phyloP scores from a whole-genome alignment of 1,284 basidiomycete species.

The Ustilago cynodontis region DNA sequence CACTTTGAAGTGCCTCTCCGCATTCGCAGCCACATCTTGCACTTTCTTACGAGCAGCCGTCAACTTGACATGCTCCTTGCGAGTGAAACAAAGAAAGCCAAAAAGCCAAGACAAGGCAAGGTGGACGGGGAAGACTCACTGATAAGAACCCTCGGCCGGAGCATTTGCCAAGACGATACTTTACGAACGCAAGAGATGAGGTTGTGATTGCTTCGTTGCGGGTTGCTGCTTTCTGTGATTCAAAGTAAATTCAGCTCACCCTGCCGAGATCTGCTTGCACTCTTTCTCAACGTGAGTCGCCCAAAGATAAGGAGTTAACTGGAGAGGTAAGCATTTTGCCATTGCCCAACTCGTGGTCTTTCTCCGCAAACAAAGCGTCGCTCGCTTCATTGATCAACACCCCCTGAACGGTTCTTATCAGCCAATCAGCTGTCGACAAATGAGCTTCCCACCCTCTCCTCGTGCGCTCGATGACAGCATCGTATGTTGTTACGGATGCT shows the following conservation, averaged over 20 bases:
- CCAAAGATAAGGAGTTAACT: background rate
- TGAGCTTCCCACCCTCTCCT: background rate
- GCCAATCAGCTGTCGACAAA: conserved; percentile 1
- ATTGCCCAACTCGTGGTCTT: background rate
- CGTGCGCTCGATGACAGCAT: background rate
- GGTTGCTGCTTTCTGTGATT: background rate
- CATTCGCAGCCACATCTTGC: too few relatives aligned
- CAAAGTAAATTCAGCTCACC: background rate
- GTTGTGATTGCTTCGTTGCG: background rate
- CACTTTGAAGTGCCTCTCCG: too few relatives aligned
- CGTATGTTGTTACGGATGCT: background rate
- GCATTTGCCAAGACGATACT: conserved; percentile 4
- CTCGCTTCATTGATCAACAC: background rate
- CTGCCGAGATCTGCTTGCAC: background rate
- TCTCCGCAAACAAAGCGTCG: background rate
- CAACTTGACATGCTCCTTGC: background rate
- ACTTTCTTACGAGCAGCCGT: too few relatives aligned
- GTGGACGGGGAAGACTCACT: background rate
- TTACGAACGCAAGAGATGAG: background rate
- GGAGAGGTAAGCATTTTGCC: background rate
- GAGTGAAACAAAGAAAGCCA: conserved; percentile 3
- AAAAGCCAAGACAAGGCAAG: background rate
- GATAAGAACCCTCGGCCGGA: conserved; percentile 6
- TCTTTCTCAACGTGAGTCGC: background rate
- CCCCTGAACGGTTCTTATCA: background rate